Evolutionary conservation across 2,329 filamentous ascomycete genomes (phyloP).

Genomic region (Fusarium zealandicum): DNA sequence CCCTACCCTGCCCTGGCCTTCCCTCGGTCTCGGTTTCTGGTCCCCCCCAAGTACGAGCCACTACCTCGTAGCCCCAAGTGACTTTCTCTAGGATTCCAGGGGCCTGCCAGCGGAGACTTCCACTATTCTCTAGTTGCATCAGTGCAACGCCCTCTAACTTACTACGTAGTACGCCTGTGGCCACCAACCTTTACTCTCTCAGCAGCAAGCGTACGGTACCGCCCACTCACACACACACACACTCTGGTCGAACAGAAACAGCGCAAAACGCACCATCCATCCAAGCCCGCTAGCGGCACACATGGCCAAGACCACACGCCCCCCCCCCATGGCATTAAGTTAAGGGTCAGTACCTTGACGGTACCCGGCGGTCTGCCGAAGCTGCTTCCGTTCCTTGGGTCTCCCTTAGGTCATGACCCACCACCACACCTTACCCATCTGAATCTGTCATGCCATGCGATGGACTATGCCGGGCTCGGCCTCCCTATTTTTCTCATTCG

Average conservation of each 20-base stretch:
- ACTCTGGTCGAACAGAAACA: slow-evolving; percentile 3
- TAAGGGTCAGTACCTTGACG: slow-evolving; percentile 4
- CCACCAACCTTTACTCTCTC: background rate
- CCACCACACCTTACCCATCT: slow-evolving; percentile 32
- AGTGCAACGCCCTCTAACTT: slow-evolving; percentile 17
- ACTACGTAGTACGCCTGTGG: background rate
- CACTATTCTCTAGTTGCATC: slow-evolving; percentile 17
- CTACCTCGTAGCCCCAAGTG: background rate
- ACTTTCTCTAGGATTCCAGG: slow-evolving; percentile 27
- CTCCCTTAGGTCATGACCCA: slow-evolving; percentile 15
- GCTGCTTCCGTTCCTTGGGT: slow-evolving; percentile 3
- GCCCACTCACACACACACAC: background rate
- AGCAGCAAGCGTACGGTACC: background rate
- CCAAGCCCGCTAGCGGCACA: slow-evolving; percentile 1
- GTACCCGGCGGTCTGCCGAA: background rate
- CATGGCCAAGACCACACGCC: slow-evolving; percentile 1
- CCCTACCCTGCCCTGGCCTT: background rate
- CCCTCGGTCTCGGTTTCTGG: background rate
- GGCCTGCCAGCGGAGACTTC: slow-evolving; percentile 10
- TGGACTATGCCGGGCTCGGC: slow-evolving; percentile 33
- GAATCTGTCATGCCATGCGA: slow-evolving; percentile 32
- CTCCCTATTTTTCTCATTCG: slow-evolving; percentile 22
- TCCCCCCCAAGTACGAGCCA: background rate
- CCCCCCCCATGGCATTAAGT: background rate
- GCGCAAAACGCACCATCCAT: slow-evolving; percentile 14